Conservation (phyloP, 1,284 basidiomycete species). For the Heterobasidion irregulare region DNA sequence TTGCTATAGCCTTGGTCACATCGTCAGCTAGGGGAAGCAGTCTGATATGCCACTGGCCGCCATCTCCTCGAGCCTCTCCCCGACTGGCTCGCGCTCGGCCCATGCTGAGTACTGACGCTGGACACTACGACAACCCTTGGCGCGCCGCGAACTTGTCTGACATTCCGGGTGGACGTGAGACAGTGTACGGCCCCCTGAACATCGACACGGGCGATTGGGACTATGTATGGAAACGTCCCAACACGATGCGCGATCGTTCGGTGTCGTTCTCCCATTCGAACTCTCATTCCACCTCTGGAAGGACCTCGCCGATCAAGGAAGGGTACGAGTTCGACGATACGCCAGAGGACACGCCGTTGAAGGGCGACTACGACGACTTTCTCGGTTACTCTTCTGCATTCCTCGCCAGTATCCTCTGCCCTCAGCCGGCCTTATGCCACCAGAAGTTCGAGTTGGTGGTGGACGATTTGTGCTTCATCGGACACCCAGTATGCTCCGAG, state of each 20-base stretch:
- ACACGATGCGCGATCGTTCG: constrained; percentile 33
- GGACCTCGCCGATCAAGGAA: constrained; percentile 34
- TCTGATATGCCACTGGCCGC: constrained; percentile 71
- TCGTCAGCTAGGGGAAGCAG: constrained; percentile 68
- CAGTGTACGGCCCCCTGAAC: constrained; percentile 12
- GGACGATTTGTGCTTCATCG: constrained; percentile 91
- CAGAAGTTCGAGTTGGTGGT: constrained; percentile 91
- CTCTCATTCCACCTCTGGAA: constrained; percentile 29
- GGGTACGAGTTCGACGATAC: constrained; percentile 20
- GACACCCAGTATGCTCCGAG: constrained; percentile 85
- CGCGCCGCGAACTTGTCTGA: constrained; percentile 41
- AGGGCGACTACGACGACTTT: constrained; percentile 54
- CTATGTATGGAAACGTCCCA: constrained; percentile 45
- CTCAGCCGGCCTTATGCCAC: constrained; percentile 77
- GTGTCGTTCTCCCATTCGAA: constrained; percentile 32
- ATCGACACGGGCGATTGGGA: constrained; percentile 29
- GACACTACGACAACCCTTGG: constrained; percentile 64
- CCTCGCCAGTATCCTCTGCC: constrained; percentile 77
- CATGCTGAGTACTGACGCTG: constrained; percentile 30
- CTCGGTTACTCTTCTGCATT: constrained; percentile 81
- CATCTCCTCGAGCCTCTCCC: constrained; percentile 43
- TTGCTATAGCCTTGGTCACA: constrained; percentile 66
- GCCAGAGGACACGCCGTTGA: constrained; percentile 11
- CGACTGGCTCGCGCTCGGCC: constrained; percentile 59
- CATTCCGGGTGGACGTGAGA: constrained; percentile 18